These are phyloP conservation scores for Alnus rubra DNA, from an alignment of 306 rosid genomes.

Conservation along the genomic window DNA sequence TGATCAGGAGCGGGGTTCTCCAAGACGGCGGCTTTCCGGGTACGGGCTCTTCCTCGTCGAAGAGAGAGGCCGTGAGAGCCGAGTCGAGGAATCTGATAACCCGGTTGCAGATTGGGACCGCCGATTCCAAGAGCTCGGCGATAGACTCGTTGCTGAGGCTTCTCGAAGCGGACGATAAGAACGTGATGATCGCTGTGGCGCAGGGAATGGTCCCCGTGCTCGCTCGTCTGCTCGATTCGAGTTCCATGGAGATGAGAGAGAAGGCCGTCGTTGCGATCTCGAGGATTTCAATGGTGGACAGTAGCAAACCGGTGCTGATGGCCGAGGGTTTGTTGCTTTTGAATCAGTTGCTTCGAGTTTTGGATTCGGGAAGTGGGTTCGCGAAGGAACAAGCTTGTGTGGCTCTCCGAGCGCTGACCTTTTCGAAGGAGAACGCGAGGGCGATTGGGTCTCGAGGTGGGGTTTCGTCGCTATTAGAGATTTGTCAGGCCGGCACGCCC, in stretches of 20 bases:
- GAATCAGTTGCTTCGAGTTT: constrained; percentile 67
- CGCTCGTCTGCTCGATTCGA: constrained; percentile 67
- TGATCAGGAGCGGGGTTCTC: constrained; percentile 72
- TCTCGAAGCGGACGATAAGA: constrained; percentile 75
- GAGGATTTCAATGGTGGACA: constrained; percentile 66
- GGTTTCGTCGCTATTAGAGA: constrained; percentile 80
- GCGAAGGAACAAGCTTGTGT: constrained; percentile 75
- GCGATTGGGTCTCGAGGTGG: constrained; percentile 90
- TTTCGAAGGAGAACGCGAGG: constrained; percentile 72
- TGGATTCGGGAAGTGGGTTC: constrained; percentile 81
- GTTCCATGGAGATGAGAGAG: constrained; percentile 56
- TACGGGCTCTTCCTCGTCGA: constrained; percentile 40
- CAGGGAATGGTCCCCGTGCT: constrained; percentile 90
- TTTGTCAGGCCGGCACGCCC: constrained; percentile 85
- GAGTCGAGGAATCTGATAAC: constrained; percentile 71
- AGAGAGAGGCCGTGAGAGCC: constrained; percentile 62
- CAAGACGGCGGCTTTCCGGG: constrained; percentile 37
- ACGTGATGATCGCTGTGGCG: constrained; percentile 84
- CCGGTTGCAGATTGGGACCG: constrained; percentile 76
- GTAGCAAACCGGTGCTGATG: constrained; percentile 55
- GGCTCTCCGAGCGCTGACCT: constrained; percentile 65
- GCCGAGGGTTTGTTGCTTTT: constrained; percentile 79
- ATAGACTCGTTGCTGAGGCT: constrained; percentile 59
- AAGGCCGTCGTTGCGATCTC: constrained; percentile 74
- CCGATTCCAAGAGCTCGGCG: constrained; percentile 56